Evolutionary conservation across 768 basidiomycete genomes (phyloP).

Genomic region (Rhodotorula paludigena): DNA sequence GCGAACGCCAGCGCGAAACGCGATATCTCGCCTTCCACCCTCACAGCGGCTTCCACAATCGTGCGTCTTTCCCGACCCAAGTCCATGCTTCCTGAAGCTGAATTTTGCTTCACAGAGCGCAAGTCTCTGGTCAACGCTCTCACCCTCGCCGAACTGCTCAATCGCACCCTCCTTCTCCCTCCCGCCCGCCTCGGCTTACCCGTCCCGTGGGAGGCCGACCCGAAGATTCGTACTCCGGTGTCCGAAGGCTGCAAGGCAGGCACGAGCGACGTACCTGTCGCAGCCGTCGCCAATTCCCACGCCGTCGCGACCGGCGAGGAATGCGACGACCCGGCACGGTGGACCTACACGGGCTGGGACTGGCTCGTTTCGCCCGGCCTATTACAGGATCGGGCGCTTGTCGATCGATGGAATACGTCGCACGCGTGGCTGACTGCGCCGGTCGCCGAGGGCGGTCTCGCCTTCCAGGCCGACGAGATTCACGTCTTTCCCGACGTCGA

Average conservation of each 20-base stretch:
- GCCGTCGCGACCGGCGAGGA: not conserved
- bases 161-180: conserved; percentile 34
- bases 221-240: not conserved
- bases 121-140: conserved; percentile 36
- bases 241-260: conserved; percentile 30
- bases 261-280: conserved; percentile 6
- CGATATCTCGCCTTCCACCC: conserved; percentile 27
- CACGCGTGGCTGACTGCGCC: not conserved
- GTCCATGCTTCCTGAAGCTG: not conserved
- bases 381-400: not conserved
- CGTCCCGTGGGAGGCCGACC: conserved; percentile 19
- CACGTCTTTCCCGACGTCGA: conserved; percentile 13
- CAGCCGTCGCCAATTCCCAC: not conserved
- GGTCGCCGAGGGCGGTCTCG: conserved; percentile 12
- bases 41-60: conserved; percentile 38
- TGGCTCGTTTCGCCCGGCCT: conserved; percentile 5
- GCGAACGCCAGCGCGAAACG: not conserved
- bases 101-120: conserved; percentile 3
- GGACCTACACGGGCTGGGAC: conserved; percentile 16
- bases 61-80: not conserved
- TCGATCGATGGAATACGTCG: conserved; percentile 30
- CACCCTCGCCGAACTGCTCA: conserved; percentile 23
- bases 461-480: conserved; percentile 1
- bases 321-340: conserved; percentile 9
- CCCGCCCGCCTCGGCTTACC: conserved; percentile 29